Conservation (phyloP, 2,329 filamentous ascomycete genomes). For the Fusarium albosuccineum region DNA sequence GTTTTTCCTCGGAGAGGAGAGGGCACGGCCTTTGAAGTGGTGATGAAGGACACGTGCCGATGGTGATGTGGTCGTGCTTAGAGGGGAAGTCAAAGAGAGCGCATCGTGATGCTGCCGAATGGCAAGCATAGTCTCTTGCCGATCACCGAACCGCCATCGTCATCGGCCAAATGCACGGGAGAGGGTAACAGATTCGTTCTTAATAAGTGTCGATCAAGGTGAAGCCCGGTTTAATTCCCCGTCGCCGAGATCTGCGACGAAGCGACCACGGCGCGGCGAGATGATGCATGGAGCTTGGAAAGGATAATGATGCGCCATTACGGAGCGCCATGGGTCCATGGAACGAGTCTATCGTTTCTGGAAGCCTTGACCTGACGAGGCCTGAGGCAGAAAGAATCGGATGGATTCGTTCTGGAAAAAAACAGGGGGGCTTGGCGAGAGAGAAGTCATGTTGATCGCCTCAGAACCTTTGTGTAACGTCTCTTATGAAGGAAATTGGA, state of each 20-base stretch:
- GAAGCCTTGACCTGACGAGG: slow-evolving; percentile 32
- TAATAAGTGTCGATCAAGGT: slow-evolving; percentile 26
- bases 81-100: slow-evolving; percentile 30
- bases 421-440: slow-evolving; percentile 25
- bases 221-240: slow-evolving; percentile 33
- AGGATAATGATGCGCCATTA: slow-evolving; percentile 31
- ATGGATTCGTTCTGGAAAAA: slow-evolving; percentile 38
- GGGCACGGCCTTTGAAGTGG: slow-evolving; percentile 25
- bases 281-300: slow-evolving; percentile 25
- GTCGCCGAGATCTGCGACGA: slow-evolving; percentile 39
- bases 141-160: slow-evolving; percentile 34
- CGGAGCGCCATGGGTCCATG: slow-evolving; percentile 33
- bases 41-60: too few relatives aligned
- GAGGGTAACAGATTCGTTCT: slow-evolving; percentile 16
- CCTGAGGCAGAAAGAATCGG: slow-evolving; percentile 31
- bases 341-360: slow-evolving; percentile 39
- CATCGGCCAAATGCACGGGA: slow-evolving; percentile 20
- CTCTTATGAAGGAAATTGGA: slow-evolving; percentile 8
- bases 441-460: slow-evolving; percentile 25
- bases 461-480: slow-evolving; percentile 16
- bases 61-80: slow-evolving; percentile 4
- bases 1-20: slow-evolving; percentile 15
- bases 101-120: slow-evolving; percentile 13
- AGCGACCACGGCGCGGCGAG: slow-evolving; percentile 23
- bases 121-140: slow-evolving; percentile 13